These are phyloP conservation scores for Vigna hirtella DNA, from an alignment of 306 rosid species.

Conservation along the genomic window DNA sequence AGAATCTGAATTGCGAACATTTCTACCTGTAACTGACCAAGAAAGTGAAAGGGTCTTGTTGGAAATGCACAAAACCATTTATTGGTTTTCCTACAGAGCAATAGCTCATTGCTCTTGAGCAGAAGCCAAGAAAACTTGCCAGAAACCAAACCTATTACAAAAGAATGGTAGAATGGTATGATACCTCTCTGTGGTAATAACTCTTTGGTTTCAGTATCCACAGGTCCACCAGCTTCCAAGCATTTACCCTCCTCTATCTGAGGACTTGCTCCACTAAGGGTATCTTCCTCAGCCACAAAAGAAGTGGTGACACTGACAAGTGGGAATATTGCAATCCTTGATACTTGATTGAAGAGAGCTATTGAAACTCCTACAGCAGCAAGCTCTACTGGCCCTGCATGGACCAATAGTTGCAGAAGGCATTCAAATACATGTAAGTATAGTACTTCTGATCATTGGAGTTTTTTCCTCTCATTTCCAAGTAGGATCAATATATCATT, in stretches of 20 bases:
- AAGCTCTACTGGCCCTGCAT: slow-evolving; percentile 86
- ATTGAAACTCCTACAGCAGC: slow-evolving; percentile 99
- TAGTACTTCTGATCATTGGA: background rate
- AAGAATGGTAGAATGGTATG: slow-evolving; percentile 28
- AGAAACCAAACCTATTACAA: slow-evolving; percentile 7
- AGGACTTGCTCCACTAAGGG: slow-evolving; percentile 50
- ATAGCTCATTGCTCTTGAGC: background rate
- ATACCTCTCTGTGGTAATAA: slow-evolving; percentile 69
- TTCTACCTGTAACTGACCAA: slow-evolving; percentile 51
- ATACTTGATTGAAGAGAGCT: slow-evolving; percentile 92
- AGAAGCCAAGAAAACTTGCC: background rate
- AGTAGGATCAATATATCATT: slow-evolving; percentile 5
- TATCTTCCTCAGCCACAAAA: slow-evolving; percentile 96
- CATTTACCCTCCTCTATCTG: slow-evolving; percentile 48
- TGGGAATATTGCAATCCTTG: slow-evolving; percentile 89
- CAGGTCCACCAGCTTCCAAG: slow-evolving; percentile 55
- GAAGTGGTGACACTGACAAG: slow-evolving; percentile 96
- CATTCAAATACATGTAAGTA: background rate
- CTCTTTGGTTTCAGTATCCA: slow-evolving; percentile 57
- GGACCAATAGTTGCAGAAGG: slow-evolving; percentile 32
- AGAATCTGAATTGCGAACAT: slow-evolving; percentile 49
- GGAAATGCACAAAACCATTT: slow-evolving; percentile 1
- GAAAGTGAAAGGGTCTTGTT: slow-evolving; percentile 31
- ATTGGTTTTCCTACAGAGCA: slow-evolving; percentile 19
- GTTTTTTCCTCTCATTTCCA: background rate